A percentile compares a stretch with the other conserved stretches of the same genome.
phyloP scores from a whole-genome alignment of 495 filamentous ascomycete species.

The Penicillium cosmopolitanum region DNA sequence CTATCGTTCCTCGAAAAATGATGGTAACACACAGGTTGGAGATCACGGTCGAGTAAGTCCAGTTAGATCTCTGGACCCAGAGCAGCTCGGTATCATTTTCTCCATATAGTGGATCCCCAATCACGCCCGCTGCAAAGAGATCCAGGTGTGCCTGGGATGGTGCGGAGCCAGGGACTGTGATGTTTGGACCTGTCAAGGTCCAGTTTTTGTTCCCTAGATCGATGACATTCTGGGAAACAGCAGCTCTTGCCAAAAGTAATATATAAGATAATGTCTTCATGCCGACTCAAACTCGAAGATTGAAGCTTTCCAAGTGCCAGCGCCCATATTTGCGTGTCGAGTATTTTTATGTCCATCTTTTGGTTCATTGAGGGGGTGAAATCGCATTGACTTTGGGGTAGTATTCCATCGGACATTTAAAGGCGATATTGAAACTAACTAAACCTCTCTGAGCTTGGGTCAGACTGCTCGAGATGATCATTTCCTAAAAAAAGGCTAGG shows the following conservation, averaged over 20 bases:
- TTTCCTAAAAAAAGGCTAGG: slow-evolving; percentile 8
- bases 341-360: neutral
- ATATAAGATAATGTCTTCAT: neutral
- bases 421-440: slow-evolving; percentile 1
- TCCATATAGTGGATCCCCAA: slow-evolving; percentile 46
- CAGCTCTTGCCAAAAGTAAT: slow-evolving; percentile 4
- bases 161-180: slow-evolving; percentile 59
- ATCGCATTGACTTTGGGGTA: slow-evolving; percentile 20
- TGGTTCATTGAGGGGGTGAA: neutral
- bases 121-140: slow-evolving; percentile 54
- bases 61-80: slow-evolving; percentile 63
- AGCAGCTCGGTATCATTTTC: slow-evolving; percentile 65
- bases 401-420: slow-evolving; percentile 6
- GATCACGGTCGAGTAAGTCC: slow-evolving; percentile 64
- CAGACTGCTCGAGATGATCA: slow-evolving; percentile 3
- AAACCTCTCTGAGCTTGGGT: slow-evolving; percentile 9
- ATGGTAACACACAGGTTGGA: slow-evolving; percentile 44
- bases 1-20: neutral
- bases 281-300: neutral
- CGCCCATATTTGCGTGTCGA: neutral
- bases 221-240: slow-evolving; percentile 43
- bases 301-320: too few relatives aligned
- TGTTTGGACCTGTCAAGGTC: slow-evolving; percentile 59
- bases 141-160: slow-evolving; percentile 69
- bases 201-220: slow-evolving; percentile 57